Evolutionary conservation across 495 filamentous ascomycete species (phyloP), one percentile per base, ranked within the genome.

Genomic region (Neurospora intermedia): DNA sequence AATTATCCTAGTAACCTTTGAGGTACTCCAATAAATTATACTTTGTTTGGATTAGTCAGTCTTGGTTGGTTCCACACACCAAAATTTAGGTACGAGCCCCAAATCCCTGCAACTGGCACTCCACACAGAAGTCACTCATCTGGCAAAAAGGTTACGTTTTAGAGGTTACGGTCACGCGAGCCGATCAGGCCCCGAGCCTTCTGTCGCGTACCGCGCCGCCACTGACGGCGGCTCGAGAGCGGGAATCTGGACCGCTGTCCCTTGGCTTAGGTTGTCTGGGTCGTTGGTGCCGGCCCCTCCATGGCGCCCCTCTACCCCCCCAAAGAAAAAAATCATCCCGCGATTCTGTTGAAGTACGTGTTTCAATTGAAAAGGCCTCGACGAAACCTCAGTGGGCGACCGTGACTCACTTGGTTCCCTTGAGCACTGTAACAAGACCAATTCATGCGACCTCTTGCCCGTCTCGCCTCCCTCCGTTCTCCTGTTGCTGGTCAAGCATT

Each of bases 371-470:
- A 62, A 66, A 66, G 54, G 54, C 54, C 54, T 66, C 54, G 54
- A 71, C 43, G 43, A 70, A 70, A 72, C 35, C 42, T 39, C 27
- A 38, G 54, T 73, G 69, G 62, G 31, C 59, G 46, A 59, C 71
- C 72, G 74, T 80, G 78, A 80, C 75, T 80, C 78, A 80, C 77
- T 43, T 76, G 72, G 74, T 77, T 62, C 23, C 54, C 23, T 35
- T 77, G 74, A 76, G 72, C 69, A 46, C 73, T 71, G 69, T 43
- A 71, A 15, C 27, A 43, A 76, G 54, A 43, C 42, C 69, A 59
- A 72, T 78, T 74, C 41, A 80, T 80, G 77, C 74, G 75, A 73
- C 77, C 73, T 46, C 70, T 77, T 54, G 73, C 69, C n/a, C 71
- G 62, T 54, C 39, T 74, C 73, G 71, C 69, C 72, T 75, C 69